A percentile compares a stretch with the other conserved stretches of the same genome.
phyloP scores from a whole-genome alignment of 2,329 filamentous ascomycete species.

The Clarireedia homoeocarpa region DNA sequence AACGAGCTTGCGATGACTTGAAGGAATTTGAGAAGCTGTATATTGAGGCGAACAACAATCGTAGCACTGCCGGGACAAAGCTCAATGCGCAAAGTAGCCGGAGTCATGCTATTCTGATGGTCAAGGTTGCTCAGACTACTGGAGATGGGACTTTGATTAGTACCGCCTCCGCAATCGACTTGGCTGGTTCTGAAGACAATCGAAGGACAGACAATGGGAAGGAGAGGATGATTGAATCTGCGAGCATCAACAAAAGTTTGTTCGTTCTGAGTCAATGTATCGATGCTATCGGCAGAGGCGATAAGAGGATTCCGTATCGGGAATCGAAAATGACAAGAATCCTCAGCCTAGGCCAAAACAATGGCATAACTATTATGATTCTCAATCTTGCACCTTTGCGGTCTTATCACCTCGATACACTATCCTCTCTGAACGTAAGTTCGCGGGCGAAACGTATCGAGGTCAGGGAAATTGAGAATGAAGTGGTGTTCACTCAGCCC shows the following conservation, averaged over 20 bases:
- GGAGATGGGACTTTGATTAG: conserved; percentile 63
- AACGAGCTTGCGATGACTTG: conserved; percentile 72
- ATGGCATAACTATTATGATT: conserved; percentile 94
- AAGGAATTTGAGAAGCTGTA: conserved; percentile 89
- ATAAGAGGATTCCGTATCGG: conserved; percentile 78
- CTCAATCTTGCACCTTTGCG: conserved; percentile 86
- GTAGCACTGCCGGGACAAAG: conserved; percentile 84
- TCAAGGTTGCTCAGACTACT: conserved; percentile 75
- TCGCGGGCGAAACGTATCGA: conserved; percentile 95
- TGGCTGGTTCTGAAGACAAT: conserved; percentile 94
- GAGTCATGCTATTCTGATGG: conserved; percentile 83
- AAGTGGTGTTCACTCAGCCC: conserved; percentile 76
- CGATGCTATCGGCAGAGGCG: conserved; percentile 75
- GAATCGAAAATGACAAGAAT: conserved; percentile 96
- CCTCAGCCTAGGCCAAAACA: conserved; percentile 84
- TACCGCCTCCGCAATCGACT: conserved; percentile 86
- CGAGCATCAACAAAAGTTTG: conserved; percentile 94
- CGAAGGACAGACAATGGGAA: conserved; percentile 88
- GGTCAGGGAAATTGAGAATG: conserved; percentile 90
- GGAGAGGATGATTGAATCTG: conserved; percentile 87
- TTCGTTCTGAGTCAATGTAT: conserved; percentile 94
- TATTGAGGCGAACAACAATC: conserved; percentile 85
- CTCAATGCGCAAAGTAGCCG: conserved; percentile 86
- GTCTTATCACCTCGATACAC: conserved; percentile 86
- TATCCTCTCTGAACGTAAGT: conserved; percentile 90